A percentile compares a stretch with the other conserved stretches of the same genome.
Conservation (phyloP, 352 stramenopile species). For the Phytophthora fragariaefolia region DNA sequence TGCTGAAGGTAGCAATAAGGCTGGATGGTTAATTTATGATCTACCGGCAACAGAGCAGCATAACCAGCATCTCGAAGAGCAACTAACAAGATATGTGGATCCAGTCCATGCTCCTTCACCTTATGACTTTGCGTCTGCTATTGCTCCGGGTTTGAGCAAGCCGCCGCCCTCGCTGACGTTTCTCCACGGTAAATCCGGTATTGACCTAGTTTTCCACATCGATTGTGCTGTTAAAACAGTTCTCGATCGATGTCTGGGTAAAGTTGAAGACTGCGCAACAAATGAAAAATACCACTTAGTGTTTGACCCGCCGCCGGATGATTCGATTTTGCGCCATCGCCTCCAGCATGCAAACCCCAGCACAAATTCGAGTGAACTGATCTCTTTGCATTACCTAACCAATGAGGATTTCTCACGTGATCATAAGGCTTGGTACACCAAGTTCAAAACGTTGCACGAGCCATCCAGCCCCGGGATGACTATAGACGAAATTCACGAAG, state of each 20-base stretch:
- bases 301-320: slow-evolving; percentile 47
- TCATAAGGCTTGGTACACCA: slow-evolving; percentile 51
- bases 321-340: slow-evolving; percentile 60
- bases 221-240: slow-evolving; percentile 40
- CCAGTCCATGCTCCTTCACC: slow-evolving; percentile 44
- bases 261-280: slow-evolving; percentile 58
- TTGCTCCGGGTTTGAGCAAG: slow-evolving; percentile 52
- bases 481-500: slow-evolving; percentile 41
- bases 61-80: slow-evolving; percentile 52
- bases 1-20: slow-evolving; percentile 16
- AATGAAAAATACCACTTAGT: slow-evolving; percentile 56
- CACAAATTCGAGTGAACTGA: slow-evolving; percentile 48
- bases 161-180: slow-evolving; percentile 48
- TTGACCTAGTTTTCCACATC: slow-evolving; percentile 80
- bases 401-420: slow-evolving; percentile 30
- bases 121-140: slow-evolving; percentile 60
- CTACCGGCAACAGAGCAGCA: slow-evolving; percentile 59
- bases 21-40: slow-evolving; percentile 75
- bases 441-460: slow-evolving; percentile 60
- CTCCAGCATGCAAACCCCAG: slow-evolving; percentile 59
- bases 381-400: slow-evolving; percentile 61
- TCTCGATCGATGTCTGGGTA: slow-evolving; percentile 68
- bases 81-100: slow-evolving; percentile 66
- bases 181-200: slow-evolving; percentile 68
- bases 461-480: slow-evolving; percentile 19